Conservation (phyloP, 495 filamentous ascomycete species). For the Parachaetomium inaequale region DNA sequence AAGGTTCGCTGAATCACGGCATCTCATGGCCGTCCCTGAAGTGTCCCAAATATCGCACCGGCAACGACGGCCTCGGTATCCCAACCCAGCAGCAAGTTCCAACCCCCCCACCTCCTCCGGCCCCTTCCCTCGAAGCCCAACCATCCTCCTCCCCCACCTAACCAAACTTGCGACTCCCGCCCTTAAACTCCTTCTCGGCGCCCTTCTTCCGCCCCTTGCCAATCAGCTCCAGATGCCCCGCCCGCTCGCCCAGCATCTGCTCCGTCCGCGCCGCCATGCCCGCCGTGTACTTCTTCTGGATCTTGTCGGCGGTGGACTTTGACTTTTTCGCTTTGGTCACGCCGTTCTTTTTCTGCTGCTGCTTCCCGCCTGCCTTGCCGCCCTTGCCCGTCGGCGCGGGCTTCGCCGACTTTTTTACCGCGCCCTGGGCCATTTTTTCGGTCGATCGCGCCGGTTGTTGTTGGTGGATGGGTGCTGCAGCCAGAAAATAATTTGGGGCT, state of each 20-base stretch:
- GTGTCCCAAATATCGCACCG: neutral
- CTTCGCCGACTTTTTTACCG: slow-evolving; percentile 36
- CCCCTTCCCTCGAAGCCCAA: neutral
- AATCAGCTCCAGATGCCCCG: slow-evolving; percentile 49
- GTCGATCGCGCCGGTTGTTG: neutral
- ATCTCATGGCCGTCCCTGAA: neutral
- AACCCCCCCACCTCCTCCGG: neutral
- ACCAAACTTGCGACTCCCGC: slow-evolving; percentile 48
- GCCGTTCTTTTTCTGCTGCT: slow-evolving; percentile 28
- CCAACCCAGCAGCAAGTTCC: too few species aligned
- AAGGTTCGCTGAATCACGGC: neutral
- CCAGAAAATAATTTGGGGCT: neutral
- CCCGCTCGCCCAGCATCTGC: slow-evolving; percentile 44
- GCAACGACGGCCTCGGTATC: neutral
- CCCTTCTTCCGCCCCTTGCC: slow-evolving; percentile 44
- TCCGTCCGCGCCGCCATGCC: slow-evolving; percentile 46
- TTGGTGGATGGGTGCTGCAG: neutral
- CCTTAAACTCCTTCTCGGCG: slow-evolving; percentile 35
- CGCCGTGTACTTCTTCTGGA: slow-evolving; percentile 40
- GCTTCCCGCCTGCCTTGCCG: slow-evolving; percentile 25
- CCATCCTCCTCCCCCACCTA: slow-evolving; percentile 25
- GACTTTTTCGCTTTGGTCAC: slow-evolving; percentile 37
- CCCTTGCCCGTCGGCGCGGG: slow-evolving; percentile 26
- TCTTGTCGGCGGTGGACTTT: slow-evolving; percentile 42
- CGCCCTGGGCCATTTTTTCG: slow-evolving; percentile 46